Base-by-base conservation (phyloP, 2,329 filamentous ascomycete genomes). In the Daldinia sp. region DNA sequence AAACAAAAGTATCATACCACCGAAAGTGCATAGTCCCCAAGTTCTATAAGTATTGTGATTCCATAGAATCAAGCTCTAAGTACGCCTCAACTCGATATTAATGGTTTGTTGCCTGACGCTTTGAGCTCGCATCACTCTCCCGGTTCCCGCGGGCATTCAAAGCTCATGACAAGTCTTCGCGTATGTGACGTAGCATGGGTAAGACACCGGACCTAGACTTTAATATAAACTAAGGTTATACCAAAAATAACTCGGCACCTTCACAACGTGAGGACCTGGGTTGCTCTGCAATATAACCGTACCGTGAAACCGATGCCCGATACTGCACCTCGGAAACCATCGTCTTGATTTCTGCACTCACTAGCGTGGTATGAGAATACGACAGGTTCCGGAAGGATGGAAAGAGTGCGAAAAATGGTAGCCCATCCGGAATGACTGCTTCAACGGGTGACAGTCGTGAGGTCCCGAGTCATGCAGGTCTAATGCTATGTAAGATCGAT, bases 401-500 rank as follows among this genome's bases (percentile, higher is more conserved):
- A 50, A 67, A 59, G 35, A 39, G 18, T 3, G 33, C 39, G 54
- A 58, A 56, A 26, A 64, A 65, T 64, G 63, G 61, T 39, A 44
- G 50, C 59, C 55, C 53, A 55, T 44, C 48, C 63, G 66, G 67
- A 61, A 55, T 58, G 57, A 60, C 58, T 67, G 28, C 61, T 67
- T 30, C 46, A 69, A 72, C 60, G 67, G 69, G 67, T 63, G 69
- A 70, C 60, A 57, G 61, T 72, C 64, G 67, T 64, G 61, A 67
- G 67, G 67, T 66, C 53, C 56, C 59, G 48, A 65, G 44, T 51
- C 58, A 69, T 65, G 57, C 57, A 72, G 67, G 59, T 33, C 63
- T 39, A 39, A 51, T 59, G 60, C 54, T 69, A 70, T 65, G 61
- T 69, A 65, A 66, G 65, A 59, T 44, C 15, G 39, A 42, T 20